Percentiles rank a stretch among this genome's conserved stretches.
phyloP scores from a whole-genome alignment of 805 yeast genomes.

The Zygoascus biomembranicola region DNA sequence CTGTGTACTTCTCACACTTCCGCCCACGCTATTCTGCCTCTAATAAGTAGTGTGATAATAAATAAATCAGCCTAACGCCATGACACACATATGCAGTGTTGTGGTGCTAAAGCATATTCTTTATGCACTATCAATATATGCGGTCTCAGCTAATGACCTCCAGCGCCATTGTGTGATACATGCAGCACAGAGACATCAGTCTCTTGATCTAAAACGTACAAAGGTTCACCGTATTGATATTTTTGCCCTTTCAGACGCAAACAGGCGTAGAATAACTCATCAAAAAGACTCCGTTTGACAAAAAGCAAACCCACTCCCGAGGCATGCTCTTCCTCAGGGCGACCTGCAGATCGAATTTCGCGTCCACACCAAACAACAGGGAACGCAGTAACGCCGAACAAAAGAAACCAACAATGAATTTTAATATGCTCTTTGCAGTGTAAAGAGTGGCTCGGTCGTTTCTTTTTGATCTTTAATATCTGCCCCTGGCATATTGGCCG shows the following conservation, averaged over 20 bases:
- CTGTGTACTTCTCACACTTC: too few species aligned
- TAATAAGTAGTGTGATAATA: not conserved
- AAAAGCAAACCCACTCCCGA: not conserved
- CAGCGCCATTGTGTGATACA: not conserved
- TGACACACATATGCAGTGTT: not conserved
- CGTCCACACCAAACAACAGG: not conserved
- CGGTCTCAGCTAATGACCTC: not conserved
- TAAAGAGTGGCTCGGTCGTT: too few species aligned
- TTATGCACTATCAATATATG: not conserved
- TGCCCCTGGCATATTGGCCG: not conserved
- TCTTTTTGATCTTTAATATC: not conserved
- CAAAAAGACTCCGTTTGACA: not conserved
- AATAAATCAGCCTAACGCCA: not conserved
- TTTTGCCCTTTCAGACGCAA: not conserved
- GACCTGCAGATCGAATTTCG: not conserved
- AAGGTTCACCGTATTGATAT: not conserved
- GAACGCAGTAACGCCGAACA: too few species aligned
- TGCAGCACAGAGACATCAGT: not conserved
- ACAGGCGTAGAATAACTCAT: not conserved
- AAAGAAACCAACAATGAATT: not conserved
- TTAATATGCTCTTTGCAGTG: not conserved
- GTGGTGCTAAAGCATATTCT: not conserved
- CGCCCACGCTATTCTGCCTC: not conserved
- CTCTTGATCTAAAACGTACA: not conserved
- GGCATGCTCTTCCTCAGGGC: not conserved